phyloP scores from a whole-genome alignment of 148 eudicot species.

The Arbutus unedo region DNA sequence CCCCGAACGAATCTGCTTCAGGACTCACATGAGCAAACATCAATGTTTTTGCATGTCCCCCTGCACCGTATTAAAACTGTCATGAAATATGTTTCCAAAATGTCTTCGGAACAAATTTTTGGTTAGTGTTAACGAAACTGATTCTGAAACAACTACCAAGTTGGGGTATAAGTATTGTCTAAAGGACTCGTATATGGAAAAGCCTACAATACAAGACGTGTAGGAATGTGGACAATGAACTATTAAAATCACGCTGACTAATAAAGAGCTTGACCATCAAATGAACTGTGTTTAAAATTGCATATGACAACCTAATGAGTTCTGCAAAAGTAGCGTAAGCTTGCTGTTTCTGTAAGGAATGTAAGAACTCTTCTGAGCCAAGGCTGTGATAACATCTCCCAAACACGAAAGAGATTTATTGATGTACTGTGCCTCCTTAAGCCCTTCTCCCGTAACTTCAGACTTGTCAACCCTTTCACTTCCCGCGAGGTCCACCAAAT shows the following conservation, averaged over 20 bases:
- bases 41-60: slow-evolving; percentile 80
- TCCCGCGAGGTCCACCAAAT: slow-evolving; percentile 90
- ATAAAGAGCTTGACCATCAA: background rate
- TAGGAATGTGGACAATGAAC: background rate
- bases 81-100: background rate
- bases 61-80: slow-evolving; percentile 31
- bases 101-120: background rate
- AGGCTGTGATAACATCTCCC: slow-evolving; percentile 78
- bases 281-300: background rate
- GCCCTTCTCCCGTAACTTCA: slow-evolving; percentile 51
- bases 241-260: background rate
- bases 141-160: background rate
- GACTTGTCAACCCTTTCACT: slow-evolving; percentile 56
- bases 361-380: slow-evolving; percentile 75
- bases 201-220: background rate
- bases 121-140: background rate
- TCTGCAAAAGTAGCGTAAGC: slow-evolving; percentile 76
- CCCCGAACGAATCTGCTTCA: slow-evolving; percentile 61
- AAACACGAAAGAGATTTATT: slow-evolving; percentile 81
- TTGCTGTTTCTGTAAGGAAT: slow-evolving; percentile 78
- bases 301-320: slow-evolving; percentile 59
- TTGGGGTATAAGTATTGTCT: background rate
- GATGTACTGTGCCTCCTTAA: slow-evolving; percentile 46
- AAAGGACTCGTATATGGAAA: background rate
- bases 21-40: slow-evolving; percentile 91